Evolutionary conservation across 148 eudicot genomes (phyloP), one percentile per base, ranked within the genome.

Genomic region (Chenopodium album): DNA sequence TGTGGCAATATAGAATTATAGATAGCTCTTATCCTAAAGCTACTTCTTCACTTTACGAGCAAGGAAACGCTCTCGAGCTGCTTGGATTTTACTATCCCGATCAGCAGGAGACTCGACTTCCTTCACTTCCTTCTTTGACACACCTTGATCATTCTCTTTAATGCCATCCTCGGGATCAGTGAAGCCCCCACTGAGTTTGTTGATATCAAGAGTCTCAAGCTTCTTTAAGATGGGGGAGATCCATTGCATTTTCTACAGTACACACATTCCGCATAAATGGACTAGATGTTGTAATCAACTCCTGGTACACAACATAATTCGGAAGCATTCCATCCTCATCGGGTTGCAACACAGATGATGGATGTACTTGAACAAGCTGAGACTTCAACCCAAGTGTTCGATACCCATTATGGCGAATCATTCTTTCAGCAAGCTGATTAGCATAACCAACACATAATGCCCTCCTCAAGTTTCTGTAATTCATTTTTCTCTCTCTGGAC

Each of bases 271-370:
- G 90, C 98, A 97, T 94, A 78, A 89, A 97, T 37, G 98, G 95
- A 7, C 95, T 93, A 37, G 97, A 87, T 31, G 99, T 97, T 73
- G 93, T 84, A 74, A 97, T 88, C 71, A 97, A 89, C 87, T 97
- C 99, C 41, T 97, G 99, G 87, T 87, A 97, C 68, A 97, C 88
- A 48, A 92, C 98, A 82, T 91, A 97, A 82, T 89, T 91, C n/a
- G 99, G 95, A 60, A 94, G 91, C 92, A 94, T 88, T 47, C 98
- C 99, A n/a, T 94, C 98, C 81, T 97, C 98, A 86, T 97, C 98
- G 26, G 94, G 41, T 84, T 85, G 87, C 79, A 94, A 87, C 83
- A 90, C 99, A 76, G 97, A 97, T 31, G 97, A 94, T 14, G 99
- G 99, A 83, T 97, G 99, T 83, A 91, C 94, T 93, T 96, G 98